Evolutionary conservation across 148 eudicot species (phyloP).

Genomic region (Rhododendron kiyosumense): DNA sequence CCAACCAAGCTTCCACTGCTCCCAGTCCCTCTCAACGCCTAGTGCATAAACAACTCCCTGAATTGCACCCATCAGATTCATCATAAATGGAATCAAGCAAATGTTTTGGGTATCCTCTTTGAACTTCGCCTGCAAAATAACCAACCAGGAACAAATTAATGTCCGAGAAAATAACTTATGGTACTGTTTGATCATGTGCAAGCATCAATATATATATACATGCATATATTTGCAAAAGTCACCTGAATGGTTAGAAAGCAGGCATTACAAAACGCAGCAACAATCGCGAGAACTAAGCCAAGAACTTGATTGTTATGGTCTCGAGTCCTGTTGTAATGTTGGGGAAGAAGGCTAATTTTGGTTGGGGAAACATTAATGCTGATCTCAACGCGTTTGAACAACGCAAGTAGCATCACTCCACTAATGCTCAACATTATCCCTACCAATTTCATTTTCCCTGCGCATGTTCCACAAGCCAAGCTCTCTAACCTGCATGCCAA

Average conservation of each 20-base stretch:
- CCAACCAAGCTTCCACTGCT: constrained; percentile 6
- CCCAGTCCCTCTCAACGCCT: neutral
- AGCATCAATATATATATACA: too few relatives aligned
- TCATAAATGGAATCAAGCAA: neutral
- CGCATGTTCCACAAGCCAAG: neutral
- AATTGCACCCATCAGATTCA: neutral
- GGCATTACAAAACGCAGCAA: neutral
- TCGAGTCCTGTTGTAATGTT: neutral
- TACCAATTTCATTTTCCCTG: neutral
- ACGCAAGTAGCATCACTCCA: neutral
- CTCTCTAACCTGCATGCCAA: neutral
- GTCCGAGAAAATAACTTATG: neutral
- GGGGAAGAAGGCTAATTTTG: neutral
- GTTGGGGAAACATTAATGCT: neutral
- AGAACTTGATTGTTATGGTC: neutral
- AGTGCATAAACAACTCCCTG: constrained; percentile 2
- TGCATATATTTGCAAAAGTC: neutral
- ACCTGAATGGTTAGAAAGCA: neutral
- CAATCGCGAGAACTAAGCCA: neutral
- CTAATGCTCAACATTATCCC: neutral
- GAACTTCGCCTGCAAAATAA: constrained; percentile 1
- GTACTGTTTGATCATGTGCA: too few relatives aligned
- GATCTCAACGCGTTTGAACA: neutral
- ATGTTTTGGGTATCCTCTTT: neutral
- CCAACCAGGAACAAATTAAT: neutral